A percentile compares a stretch with the other conserved stretches of the same genome.
Evolutionary conservation across 345 rosid genomes (phyloP).

Genomic region (Kernera saxatilis): DNA sequence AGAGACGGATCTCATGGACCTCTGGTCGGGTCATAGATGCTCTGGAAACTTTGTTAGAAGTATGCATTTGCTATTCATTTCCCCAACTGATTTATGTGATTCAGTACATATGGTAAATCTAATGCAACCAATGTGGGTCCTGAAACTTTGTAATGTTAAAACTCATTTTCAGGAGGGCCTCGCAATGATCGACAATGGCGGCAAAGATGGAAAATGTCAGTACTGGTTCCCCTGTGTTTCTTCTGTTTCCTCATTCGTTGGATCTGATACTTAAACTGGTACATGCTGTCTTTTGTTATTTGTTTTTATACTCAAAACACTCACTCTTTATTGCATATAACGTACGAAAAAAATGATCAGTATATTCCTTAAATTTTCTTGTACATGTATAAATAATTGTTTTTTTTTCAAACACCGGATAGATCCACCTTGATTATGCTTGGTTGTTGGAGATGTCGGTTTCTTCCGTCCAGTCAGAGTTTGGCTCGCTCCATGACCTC

Average conservation of each 20-base stretch:
- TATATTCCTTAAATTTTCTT: background rate
- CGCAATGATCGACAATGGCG: constrained; percentile 87
- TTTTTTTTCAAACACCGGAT: background rate
- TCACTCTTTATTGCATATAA: constrained; percentile 5
- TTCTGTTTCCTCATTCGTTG: constrained; percentile 47
- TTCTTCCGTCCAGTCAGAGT: constrained; percentile 60
- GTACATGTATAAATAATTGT: constrained; percentile 22
- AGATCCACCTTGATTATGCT: background rate
- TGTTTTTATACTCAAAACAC: background rate
- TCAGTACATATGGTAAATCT: background rate
- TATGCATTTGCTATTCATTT: constrained; percentile 23
- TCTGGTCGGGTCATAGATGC: constrained; percentile 78
- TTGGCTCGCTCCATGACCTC: constrained; percentile 80
- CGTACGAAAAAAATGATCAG: background rate
- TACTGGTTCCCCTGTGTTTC: constrained; percentile 92
- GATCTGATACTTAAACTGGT: constrained; percentile 30
- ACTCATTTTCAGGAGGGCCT: constrained; percentile 63
- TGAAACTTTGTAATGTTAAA: constrained; percentile 16
- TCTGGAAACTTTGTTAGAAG: constrained; percentile 74
- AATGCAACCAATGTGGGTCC: constrained; percentile 17
- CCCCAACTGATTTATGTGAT: background rate
- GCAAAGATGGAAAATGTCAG: constrained; percentile 61
- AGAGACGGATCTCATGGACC: constrained; percentile 71
- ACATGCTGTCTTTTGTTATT: background rate
- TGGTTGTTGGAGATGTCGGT: constrained; percentile 27